Evolutionary conservation across 169 alveolate species (phyloP).

Genomic region (Babesia gibsoni): DNA sequence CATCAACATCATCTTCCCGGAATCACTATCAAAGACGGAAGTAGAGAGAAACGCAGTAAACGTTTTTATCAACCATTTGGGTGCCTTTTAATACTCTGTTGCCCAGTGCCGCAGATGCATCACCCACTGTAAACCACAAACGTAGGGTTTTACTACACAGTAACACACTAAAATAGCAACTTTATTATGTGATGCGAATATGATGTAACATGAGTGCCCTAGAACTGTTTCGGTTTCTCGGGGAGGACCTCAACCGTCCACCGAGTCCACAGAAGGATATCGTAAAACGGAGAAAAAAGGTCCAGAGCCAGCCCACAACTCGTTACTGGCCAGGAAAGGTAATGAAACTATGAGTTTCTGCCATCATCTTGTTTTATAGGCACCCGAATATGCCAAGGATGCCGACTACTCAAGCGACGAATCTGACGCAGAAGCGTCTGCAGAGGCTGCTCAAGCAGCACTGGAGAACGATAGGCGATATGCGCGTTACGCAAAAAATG

Average conservation of each 20-base stretch:
- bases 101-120: background rate
- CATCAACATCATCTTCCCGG: conserved; percentile 53
- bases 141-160: background rate
- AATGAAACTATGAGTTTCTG: background rate
- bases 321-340: conserved; percentile 72
- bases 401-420: conserved; percentile 13
- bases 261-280: conserved; percentile 50
- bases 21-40: conserved; percentile 14
- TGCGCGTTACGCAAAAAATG: conserved; percentile 9
- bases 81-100: conserved; percentile 15
- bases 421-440: conserved; percentile 6
- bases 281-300: conserved; percentile 30
- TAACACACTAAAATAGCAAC: background rate
- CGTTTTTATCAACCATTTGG: conserved; percentile 25
- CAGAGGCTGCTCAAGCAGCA: conserved; percentile 36
- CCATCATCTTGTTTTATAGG: background rate
- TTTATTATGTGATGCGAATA: background rate
- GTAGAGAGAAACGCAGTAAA: conserved; percentile 30
- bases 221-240: conserved; percentile 49
- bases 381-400: conserved; percentile 38
- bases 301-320: conserved; percentile 29
- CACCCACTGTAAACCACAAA: background rate
- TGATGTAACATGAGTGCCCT: conserved; percentile 47
- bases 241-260: conserved; percentile 55
- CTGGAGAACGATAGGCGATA: conserved; percentile 53